These are phyloP conservation scores for Coemansia linderi DNA, from an alignment of 371 early-diverging fungal genomes.

Conservation along the genomic window DNA sequence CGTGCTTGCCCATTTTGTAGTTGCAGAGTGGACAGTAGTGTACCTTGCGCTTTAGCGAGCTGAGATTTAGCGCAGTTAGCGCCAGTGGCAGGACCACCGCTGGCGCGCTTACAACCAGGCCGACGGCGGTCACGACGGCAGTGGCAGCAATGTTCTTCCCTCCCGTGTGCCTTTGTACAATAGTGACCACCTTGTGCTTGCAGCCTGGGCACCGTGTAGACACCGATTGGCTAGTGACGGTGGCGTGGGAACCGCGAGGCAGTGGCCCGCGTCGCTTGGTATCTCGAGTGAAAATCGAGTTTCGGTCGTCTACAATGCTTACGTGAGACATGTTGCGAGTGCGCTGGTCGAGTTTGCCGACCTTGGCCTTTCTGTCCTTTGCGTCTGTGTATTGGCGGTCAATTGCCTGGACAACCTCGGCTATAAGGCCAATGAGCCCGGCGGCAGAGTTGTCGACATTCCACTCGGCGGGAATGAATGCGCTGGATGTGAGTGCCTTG, in stretches of 20 bases:
- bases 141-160: slow-evolving; percentile 49
- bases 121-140: slow-evolving; percentile 29
- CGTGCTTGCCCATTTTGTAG: slow-evolving; percentile 44
- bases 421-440: slow-evolving; percentile 24
- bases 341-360: slow-evolving; percentile 20
- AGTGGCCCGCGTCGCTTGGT: slow-evolving; percentile 19
- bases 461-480: slow-evolving; percentile 39
- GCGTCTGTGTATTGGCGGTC: slow-evolving; percentile 19
- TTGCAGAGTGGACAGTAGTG: slow-evolving; percentile 48
- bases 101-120: slow-evolving; percentile 38
- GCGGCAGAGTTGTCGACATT: slow-evolving; percentile 18
- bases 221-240: slow-evolving; percentile 22
- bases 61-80: slow-evolving; percentile 40
- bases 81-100: slow-evolving; percentile 43
- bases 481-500: slow-evolving; percentile 41
- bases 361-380: slow-evolving; percentile 10
- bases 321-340: slow-evolving; percentile 23
- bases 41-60: slow-evolving; percentile 42
- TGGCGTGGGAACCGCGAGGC: slow-evolving; percentile 36
- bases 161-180: slow-evolving; percentile 38
- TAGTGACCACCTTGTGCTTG: slow-evolving; percentile 24
- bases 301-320: slow-evolving; percentile 27
- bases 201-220: slow-evolving; percentile 38
- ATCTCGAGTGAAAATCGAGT: slow-evolving; percentile 33
- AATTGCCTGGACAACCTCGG: slow-evolving; percentile 34